Conservation (phyloP, 139 green algal genomes). For the Tetraselmis chui region DNA sequence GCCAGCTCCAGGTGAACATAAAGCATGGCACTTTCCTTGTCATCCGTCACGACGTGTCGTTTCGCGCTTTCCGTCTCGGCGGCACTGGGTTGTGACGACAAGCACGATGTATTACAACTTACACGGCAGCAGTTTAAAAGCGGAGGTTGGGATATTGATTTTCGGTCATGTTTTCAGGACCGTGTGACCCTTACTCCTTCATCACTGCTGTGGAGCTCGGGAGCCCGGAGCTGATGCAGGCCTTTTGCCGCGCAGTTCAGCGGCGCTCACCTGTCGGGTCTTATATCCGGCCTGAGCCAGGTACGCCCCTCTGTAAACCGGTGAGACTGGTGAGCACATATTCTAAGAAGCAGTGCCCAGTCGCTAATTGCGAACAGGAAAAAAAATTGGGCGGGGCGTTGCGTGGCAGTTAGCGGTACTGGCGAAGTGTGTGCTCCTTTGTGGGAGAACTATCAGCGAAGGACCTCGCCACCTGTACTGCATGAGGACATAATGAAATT, state of each 20-base stretch:
- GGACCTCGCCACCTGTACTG: too few relatives aligned
- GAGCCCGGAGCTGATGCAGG: constrained; percentile 53
- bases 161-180: neutral
- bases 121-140: neutral
- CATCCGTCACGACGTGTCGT: neutral
- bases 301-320: constrained; percentile 19
- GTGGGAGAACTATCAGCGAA: too few relatives aligned
- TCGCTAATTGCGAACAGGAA: too few relatives aligned
- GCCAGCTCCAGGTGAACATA: constrained; percentile 22
- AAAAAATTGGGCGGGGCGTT: too few relatives aligned
- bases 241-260: constrained; percentile 84
- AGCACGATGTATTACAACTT: neutral
- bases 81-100: too few relatives aligned
- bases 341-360: too few relatives aligned
- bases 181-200: constrained; percentile 38
- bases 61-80: too few relatives aligned
- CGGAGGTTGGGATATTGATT: neutral
- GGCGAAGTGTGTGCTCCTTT: too few relatives aligned
- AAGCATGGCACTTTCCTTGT: neutral
- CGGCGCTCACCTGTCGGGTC: constrained; percentile 70
- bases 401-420: too few relatives aligned
- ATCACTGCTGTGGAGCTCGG: constrained; percentile 84
- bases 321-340: neutral
- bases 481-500: too few relatives aligned
- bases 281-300: constrained; percentile 77